These are phyloP conservation scores for Aspergillus spinulosporus DNA, from an alignment of 2,329 filamentous ascomycete species.

Conservation along the genomic window DNA sequence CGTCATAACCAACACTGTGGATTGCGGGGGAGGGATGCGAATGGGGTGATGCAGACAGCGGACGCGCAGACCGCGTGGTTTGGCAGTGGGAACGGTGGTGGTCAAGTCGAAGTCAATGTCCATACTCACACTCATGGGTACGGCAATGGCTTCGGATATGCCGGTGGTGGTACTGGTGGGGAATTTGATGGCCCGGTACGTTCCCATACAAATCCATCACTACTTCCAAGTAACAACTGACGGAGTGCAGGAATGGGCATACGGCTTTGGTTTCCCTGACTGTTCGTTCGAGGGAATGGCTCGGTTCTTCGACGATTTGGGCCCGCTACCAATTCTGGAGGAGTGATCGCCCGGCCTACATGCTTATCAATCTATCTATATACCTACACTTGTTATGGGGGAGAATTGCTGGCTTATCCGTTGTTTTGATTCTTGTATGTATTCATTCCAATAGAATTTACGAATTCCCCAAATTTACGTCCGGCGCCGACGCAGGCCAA, in stretches of 20 bases:
- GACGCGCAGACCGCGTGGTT: too few relatives aligned
- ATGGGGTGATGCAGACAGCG: too few relatives aligned
- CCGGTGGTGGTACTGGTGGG: conserved; percentile 4
- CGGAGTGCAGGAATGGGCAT: conserved; percentile 30
- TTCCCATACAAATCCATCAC: neutral
- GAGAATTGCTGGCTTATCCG: neutral
- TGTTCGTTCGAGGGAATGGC: conserved; percentile 40
- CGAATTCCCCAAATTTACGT: neutral
- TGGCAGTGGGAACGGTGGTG: too few relatives aligned
- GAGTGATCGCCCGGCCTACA: conserved; percentile 15
- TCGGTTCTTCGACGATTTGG: conserved; percentile 37
- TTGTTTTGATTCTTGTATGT: neutral
- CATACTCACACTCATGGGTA: neutral
- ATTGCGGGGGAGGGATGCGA: neutral
- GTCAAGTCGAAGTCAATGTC: too few relatives aligned
- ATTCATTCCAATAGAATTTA: neutral
- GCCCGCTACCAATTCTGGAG: conserved; percentile 32
- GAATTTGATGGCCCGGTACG: conserved; percentile 32
- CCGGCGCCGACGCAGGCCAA: too few relatives aligned
- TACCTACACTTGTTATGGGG: neutral
- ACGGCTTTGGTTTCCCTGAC: conserved; percentile 40
- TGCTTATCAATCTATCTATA: too few relatives aligned
- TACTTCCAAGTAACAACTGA: neutral
- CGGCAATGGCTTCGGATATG: neutral
- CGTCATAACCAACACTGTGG: neutral